phyloP scores from a whole-genome alignment of 1,284 basidiomycete genomes.

The Fomitopsis schrenkii region DNA sequence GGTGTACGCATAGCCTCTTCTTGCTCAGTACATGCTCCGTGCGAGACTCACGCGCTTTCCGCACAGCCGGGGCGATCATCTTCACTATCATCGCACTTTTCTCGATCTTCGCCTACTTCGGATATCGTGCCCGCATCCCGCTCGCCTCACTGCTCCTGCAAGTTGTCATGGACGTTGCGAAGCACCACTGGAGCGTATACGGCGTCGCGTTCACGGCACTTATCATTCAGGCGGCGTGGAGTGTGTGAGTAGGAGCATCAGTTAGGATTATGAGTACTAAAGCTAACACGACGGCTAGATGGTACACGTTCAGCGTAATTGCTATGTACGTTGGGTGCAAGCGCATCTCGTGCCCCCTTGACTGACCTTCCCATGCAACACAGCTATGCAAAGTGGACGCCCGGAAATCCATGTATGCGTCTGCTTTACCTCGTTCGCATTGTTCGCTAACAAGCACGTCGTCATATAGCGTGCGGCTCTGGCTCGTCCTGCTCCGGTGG shows the following conservation, averaged over 20 bases:
- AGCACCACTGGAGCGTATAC: conserved; percentile 80
- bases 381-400: conserved; percentile 76
- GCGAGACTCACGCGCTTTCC: background rate
- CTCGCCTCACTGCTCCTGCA: conserved; percentile 76
- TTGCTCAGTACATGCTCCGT: background rate
- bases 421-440: background rate
- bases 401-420: conserved; percentile 59
- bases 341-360: too few species aligned
- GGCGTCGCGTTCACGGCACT: conserved; percentile 72
- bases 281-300: conserved; percentile 34
- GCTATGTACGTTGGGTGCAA: conserved; percentile 47
- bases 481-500: conserved; percentile 46
- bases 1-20: conserved; percentile 43
- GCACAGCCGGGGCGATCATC: conserved; percentile 67
- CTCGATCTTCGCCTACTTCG: conserved; percentile 63
- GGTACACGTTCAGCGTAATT: conserved; percentile 67
- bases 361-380: background rate
- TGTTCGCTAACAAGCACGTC: background rate
- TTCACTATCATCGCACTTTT: conserved; percentile 69
- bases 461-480: conserved; percentile 30
- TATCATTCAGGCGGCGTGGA: conserved; percentile 65
- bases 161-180: conserved; percentile 79
- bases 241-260: conserved; percentile 46
- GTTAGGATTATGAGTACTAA: background rate
- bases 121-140: conserved; percentile 71